Conservation (phyloP, 106 monocot species). For the Iris macrosiphon region DNA sequence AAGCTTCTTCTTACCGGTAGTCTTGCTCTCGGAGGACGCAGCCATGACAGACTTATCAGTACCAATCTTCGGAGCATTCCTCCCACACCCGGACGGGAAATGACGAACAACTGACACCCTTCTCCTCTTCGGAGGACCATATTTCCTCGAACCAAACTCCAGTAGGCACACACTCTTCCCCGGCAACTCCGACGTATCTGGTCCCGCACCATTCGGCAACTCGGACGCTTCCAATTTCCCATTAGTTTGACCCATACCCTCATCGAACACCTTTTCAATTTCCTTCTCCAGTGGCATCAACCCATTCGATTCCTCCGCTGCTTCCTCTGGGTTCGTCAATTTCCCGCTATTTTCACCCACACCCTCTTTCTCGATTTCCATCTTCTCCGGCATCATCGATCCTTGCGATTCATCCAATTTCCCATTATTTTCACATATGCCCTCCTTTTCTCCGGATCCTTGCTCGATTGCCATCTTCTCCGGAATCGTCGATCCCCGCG, state of each 20-base stretch:
- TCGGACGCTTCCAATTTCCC: neutral
- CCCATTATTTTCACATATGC: neutral
- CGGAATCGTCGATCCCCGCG: neutral
- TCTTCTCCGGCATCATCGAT: neutral
- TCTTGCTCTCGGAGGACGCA: constrained; percentile 1
- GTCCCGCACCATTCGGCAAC: neutral
- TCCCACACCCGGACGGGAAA: constrained; percentile 32
- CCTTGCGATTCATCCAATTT: neutral
- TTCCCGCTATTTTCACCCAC: too few species aligned
- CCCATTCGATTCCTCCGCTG: too few species aligned
- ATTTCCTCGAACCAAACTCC: neutral
- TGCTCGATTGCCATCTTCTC: neutral
- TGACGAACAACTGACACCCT: constrained; percentile 19
- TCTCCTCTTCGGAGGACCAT: constrained; percentile 26
- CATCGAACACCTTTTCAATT: neutral
- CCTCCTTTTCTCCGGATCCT: too few species aligned
- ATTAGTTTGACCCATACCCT: neutral
- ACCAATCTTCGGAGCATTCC: constrained; percentile 1
- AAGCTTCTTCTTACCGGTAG: neutral
- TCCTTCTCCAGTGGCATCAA: neutral
- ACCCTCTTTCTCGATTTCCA: neutral
- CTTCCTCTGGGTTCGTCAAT: too few species aligned
- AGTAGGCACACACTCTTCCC: neutral
- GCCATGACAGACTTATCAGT: neutral
- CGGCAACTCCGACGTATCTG: neutral